phyloP scores from a whole-genome alignment of 768 basidiomycete genomes.

The Suillus variegatus region DNA sequence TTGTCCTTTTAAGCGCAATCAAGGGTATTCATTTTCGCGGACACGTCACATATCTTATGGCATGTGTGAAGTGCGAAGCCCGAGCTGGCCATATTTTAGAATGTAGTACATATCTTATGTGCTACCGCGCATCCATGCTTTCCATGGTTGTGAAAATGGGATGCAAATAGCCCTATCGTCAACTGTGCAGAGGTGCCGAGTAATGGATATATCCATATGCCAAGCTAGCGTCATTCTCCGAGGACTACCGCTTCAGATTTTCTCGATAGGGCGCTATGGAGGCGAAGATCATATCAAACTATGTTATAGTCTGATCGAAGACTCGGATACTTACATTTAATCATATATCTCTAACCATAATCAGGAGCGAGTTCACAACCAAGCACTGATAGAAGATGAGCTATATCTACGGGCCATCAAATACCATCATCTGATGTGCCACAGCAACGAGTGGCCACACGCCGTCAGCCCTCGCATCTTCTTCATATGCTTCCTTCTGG shows the following conservation, averaged over 20 bases:
- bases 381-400: conserved; percentile 2
- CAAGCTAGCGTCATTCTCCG: neutral
- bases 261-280: neutral
- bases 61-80: neutral
- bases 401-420: conserved; percentile 10
- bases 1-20: neutral
- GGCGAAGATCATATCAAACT: neutral
- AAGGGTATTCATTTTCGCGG: conserved; percentile 2
- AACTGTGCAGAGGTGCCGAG: neutral
- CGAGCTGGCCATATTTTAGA: neutral
- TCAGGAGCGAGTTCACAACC: neutral
- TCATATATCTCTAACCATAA: conserved; percentile 4
- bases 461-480: conserved; percentile 28
- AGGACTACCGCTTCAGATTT: neutral
- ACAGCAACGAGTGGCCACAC: conserved; percentile 32
- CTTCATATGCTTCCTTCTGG: conserved; percentile 29
- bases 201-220: neutral
- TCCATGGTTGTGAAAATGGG: neutral
- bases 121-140: neutral
- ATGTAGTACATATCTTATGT: neutral
- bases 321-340: neutral
- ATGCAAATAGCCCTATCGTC: neutral
- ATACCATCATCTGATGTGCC: conserved; percentile 34
- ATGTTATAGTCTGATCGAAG: neutral
- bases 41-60: conserved; percentile 1